These are phyloP conservation scores for Yamadazyma insecticola DNA, from an alignment of 805 yeast genomes.

Conservation along the genomic window DNA sequence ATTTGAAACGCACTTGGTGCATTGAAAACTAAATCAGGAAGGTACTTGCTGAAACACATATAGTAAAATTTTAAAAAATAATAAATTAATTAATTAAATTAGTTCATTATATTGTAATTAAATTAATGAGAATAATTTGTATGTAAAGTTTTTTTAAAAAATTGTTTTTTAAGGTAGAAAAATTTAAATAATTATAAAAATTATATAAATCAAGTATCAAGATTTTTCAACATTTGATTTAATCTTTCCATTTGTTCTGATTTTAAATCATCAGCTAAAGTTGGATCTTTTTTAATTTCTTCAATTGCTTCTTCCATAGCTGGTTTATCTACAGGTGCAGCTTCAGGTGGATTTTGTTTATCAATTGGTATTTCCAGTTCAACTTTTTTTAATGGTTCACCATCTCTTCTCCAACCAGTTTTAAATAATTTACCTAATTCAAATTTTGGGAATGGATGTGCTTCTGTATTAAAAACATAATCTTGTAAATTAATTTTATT, in stretches of 20 bases:
- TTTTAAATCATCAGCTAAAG: slow-evolving; percentile 21
- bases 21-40: no score
- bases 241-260: slow-evolving; percentile 23
- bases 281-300: slow-evolving; percentile 31
- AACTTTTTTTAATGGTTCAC: background rate
- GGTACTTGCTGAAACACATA: no score
- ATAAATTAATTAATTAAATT: no score
- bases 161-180: no score
- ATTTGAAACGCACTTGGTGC: no score
- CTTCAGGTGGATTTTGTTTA: slow-evolving; percentile 32
- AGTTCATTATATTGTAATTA: no score
- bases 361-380: slow-evolving; percentile 6
- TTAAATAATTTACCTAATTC: slow-evolving; percentile 45
- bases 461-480: slow-evolving; percentile 86
- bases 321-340: slow-evolving; percentile 38
- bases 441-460: slow-evolving; percentile 85
- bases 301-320: slow-evolving; percentile 30
- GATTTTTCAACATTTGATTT: slow-evolving; percentile 13
- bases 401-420: slow-evolving; percentile 56
- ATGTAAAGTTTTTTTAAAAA: no score
- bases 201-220: no score
- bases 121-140: no score
- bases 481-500: slow-evolving; percentile 60
- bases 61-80: no score
- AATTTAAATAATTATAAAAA: no score